These are phyloP conservation scores for Trichoderma arundinaceum DNA, from an alignment of 2,329 filamentous ascomycete species.

Conservation along the genomic window DNA sequence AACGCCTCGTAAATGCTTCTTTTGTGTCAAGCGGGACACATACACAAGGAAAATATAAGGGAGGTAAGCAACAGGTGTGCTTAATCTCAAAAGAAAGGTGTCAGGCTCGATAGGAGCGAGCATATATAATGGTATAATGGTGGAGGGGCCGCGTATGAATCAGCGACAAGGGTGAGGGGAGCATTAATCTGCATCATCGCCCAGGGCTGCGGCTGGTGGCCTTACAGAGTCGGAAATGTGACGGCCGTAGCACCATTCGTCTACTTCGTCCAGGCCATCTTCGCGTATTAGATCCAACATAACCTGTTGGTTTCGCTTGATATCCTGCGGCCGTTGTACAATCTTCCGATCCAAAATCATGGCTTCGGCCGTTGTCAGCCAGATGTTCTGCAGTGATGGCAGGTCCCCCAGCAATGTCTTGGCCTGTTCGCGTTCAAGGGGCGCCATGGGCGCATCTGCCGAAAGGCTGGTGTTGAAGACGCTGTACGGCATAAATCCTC, in stretches of 20 bases:
- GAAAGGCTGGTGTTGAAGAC: slow-evolving; percentile 65
- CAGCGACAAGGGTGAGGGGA: background rate
- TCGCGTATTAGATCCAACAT: slow-evolving; percentile 69
- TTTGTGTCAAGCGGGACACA: slow-evolving; percentile 18
- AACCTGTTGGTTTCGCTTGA: slow-evolving; percentile 67
- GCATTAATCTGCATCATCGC: slow-evolving; percentile 54
- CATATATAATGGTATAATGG: slow-evolving; percentile 2
- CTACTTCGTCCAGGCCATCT: slow-evolving; percentile 62
- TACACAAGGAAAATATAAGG: slow-evolving; percentile 26
- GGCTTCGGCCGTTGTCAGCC: slow-evolving; percentile 67
- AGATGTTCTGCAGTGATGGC: slow-evolving; percentile 64
- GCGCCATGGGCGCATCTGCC: slow-evolving; percentile 66
- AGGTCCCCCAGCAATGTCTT: slow-evolving; percentile 60
- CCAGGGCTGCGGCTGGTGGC: slow-evolving; percentile 56
- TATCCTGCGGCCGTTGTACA: slow-evolving; percentile 63
- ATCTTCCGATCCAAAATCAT: slow-evolving; percentile 65
- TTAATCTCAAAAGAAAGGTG: slow-evolving; percentile 13
- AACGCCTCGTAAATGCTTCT: slow-evolving; percentile 33
- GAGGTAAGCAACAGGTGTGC: slow-evolving; percentile 2
- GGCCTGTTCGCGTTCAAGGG: slow-evolving; percentile 57
- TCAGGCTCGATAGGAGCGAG: slow-evolving; percentile 4
- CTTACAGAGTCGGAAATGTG: slow-evolving; percentile 60
- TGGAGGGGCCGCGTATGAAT: background rate
- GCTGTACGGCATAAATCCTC: slow-evolving; percentile 46
- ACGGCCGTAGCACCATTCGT: slow-evolving; percentile 67